A percentile compares a stretch with the other conserved stretches of the same genome.
These are phyloP conservation scores for Diaporthe nobilis DNA, from an alignment of 2,329 filamentous ascomycete genomes.

Conservation along the genomic window DNA sequence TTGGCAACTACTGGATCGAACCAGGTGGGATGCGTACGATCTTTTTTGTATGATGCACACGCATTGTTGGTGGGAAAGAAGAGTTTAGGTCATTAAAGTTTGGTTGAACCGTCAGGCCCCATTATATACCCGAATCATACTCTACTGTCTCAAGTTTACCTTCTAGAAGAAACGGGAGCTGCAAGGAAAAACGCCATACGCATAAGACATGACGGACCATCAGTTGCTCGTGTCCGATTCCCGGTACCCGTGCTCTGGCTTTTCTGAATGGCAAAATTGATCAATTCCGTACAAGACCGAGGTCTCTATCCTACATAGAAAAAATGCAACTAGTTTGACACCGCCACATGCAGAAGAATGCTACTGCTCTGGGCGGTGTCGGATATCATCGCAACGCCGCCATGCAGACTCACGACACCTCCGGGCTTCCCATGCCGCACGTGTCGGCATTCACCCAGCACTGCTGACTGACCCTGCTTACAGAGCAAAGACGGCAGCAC, in stretches of 20 bases:
- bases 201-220: background rate
- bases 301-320: constrained; percentile 40
- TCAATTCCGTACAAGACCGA: constrained; percentile 38
- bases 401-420: constrained; percentile 13
- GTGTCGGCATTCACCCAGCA: background rate
- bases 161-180: background rate
- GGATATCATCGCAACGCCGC: constrained; percentile 43
- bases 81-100: constrained; percentile 10
- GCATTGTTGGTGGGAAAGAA: background rate
- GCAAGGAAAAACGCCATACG: constrained; percentile 12
- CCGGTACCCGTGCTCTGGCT: background rate
- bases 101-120: background rate
- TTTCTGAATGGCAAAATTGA: constrained; percentile 27
- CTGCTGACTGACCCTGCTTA: constrained; percentile 52
- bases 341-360: constrained; percentile 26
- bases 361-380: constrained; percentile 33
- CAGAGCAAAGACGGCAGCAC: constrained; percentile 68
- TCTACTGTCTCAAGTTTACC: background rate
- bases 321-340: constrained; percentile 40
- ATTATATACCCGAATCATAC: background rate
- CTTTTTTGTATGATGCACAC: background rate
- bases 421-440: background rate
- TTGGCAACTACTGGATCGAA: background rate
- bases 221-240: background rate
- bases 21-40: background rate